Evolutionary conservation across 2,329 filamentous ascomycete genomes (phyloP).

Genomic region (Fulvia fulva): DNA sequence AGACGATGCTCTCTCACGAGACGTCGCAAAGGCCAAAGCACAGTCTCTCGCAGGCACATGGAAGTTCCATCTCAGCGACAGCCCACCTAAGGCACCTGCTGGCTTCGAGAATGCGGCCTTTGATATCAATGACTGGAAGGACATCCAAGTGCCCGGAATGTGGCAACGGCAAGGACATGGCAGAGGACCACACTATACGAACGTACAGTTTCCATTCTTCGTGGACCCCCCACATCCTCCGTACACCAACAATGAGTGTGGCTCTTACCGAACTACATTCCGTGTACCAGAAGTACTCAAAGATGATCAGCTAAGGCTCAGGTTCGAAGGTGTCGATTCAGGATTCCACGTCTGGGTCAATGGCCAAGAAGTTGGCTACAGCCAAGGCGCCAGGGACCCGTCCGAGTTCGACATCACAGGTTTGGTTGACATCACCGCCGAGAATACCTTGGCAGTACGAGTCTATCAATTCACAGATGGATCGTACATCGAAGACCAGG

Average conservation of each 20-base stretch:
- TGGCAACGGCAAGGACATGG: constrained; percentile 70
- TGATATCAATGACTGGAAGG: constrained; percentile 44
- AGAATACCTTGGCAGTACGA: constrained; percentile 58
- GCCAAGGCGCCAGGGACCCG: constrained; percentile 64
- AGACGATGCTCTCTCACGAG: constrained; percentile 45
- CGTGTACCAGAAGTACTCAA: constrained; percentile 45
- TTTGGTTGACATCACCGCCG: constrained; percentile 42
- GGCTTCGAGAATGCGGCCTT: constrained; percentile 34
- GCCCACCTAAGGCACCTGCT: constrained; percentile 35
- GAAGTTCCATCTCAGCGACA: constrained; percentile 39
- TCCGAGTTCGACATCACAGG: constrained; percentile 65
- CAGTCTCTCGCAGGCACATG: constrained; percentile 36
- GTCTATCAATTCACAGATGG: constrained; percentile 70
- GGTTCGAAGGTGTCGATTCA: constrained; percentile 70
- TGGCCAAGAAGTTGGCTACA: constrained; percentile 60
- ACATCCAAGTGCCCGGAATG: constrained; percentile 53
- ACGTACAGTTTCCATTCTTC: constrained; percentile 57
- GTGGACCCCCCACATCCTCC: constrained; percentile 62
- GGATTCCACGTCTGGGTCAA: constrained; percentile 69
- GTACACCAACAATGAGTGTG: constrained; percentile 58
- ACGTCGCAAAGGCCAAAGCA: constrained; percentile 30
- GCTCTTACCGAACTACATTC: constrained; percentile 58
- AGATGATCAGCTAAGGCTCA: constrained; percentile 55
- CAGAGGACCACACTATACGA: constrained; percentile 62
- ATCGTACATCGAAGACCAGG: constrained; percentile 61